phyloP scores from a whole-genome alignment of 345 rosid genomes.

The Noccaea caerulescens region DNA sequence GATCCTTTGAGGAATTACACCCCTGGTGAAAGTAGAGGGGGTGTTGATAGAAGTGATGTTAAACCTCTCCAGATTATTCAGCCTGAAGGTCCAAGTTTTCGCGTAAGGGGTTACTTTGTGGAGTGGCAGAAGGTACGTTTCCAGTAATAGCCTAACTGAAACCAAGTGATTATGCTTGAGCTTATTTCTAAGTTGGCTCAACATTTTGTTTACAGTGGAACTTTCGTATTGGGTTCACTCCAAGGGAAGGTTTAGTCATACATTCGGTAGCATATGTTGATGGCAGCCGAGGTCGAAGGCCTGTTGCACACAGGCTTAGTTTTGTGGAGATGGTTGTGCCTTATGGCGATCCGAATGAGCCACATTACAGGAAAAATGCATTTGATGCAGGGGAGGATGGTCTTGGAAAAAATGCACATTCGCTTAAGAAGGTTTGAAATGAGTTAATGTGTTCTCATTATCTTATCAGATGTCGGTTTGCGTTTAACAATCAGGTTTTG shows the following conservation, averaged over 20 bases:
- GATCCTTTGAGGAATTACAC: constrained; percentile 92
- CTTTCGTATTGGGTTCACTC: constrained; percentile 93
- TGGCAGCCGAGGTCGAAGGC: constrained; percentile 89
- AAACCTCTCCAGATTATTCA: constrained; percentile 83
- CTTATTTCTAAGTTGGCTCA: constrained; percentile 25
- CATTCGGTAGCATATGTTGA: constrained; percentile 89
- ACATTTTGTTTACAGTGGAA: constrained; percentile 72
- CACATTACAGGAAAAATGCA: constrained; percentile 93
- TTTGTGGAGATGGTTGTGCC: constrained; percentile 98
- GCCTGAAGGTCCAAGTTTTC: constrained; percentile 96
- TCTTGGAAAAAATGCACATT: constrained; percentile 91
- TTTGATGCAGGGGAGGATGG: constrained; percentile 99
- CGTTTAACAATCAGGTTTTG: constrained; percentile 21
- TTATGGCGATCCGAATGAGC: constrained; percentile 95
- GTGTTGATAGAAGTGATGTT: constrained; percentile 92
- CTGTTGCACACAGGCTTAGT: constrained; percentile 88
- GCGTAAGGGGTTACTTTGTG: constrained; percentile 73
- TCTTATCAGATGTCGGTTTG: constrained; percentile 19
- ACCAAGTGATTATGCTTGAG: constrained; percentile 19
- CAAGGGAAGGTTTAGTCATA: constrained; percentile 88
- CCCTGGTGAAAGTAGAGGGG: constrained; percentile 84
- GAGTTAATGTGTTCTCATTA: constrained; percentile 29
- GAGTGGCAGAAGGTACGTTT: constrained; percentile 88
- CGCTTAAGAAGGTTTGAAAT: constrained; percentile 77
- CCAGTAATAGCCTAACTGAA: neutral